These are phyloP conservation scores for Capsicum pubescens DNA, from an alignment of 257 asterid genomes.

Conservation along the genomic window DNA sequence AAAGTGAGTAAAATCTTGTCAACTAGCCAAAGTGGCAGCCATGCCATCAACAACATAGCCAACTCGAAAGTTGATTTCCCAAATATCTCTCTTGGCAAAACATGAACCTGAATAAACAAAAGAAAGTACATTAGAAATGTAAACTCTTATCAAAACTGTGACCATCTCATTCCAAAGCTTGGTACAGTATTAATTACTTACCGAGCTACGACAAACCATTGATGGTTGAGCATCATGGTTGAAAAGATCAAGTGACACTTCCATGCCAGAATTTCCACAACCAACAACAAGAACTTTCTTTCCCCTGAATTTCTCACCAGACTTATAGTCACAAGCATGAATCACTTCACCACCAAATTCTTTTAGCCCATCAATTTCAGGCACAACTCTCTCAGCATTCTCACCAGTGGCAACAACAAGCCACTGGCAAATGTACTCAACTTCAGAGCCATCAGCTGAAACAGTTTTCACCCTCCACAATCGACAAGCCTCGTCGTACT, in stretches of 20 bases:
- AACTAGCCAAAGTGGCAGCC: conserved; percentile 77
- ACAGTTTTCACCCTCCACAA: conserved; percentile 65
- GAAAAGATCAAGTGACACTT: conserved; percentile 37
- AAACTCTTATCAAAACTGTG: not conserved
- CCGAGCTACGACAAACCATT: conserved; percentile 44
- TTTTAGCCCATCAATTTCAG: conserved; percentile 49
- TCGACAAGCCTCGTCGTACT: conserved; percentile 56
- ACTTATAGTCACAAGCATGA: conserved; percentile 36
- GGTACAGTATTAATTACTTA: conserved; percentile 2
- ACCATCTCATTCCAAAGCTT: not conserved
- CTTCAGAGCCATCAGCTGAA: conserved; percentile 30
- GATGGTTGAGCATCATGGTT: conserved; percentile 34
- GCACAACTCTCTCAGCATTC: conserved; percentile 63
- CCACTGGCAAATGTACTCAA: conserved; percentile 74
- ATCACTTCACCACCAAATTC: conserved; percentile 28
- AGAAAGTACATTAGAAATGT: not conserved
- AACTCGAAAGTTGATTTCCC: conserved; percentile 70
- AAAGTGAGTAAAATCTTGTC: conserved; percentile 56
- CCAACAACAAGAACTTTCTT: conserved; percentile 37
- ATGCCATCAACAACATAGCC: conserved; percentile 55
- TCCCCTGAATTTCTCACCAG: conserved; percentile 31
- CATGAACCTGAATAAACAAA: conserved; percentile 59
- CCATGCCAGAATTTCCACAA: conserved; percentile 45
- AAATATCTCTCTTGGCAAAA: conserved; percentile 60
- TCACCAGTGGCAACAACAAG: conserved; percentile 84